phyloP scores from a whole-genome alignment of 169 alveolate genomes.

The Plasmodium falciparum region DNA sequence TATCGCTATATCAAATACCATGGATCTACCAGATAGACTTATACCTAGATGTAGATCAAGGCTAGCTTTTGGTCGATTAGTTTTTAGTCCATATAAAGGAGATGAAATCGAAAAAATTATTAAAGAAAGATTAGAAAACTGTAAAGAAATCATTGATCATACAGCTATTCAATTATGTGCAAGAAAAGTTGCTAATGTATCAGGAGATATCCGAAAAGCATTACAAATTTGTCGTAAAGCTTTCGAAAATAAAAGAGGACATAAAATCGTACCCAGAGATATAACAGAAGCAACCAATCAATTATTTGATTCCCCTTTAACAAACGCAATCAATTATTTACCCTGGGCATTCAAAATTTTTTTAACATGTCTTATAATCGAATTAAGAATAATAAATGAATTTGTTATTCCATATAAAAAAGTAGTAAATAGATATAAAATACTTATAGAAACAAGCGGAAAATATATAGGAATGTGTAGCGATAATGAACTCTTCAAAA shows the following conservation, averaged over 20 bases:
- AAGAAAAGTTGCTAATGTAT: constrained; percentile 86
- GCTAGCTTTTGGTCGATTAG: constrained; percentile 86
- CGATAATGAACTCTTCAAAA: constrained; percentile 76
- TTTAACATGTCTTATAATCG: constrained; percentile 80
- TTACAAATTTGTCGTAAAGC: constrained; percentile 86
- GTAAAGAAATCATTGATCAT: constrained; percentile 56
- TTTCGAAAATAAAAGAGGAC: constrained; percentile 77
- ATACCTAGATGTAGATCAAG: constrained; percentile 86
- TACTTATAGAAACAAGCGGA: constrained; percentile 80
- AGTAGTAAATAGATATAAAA: constrained; percentile 79
- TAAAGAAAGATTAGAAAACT: constrained; percentile 67
- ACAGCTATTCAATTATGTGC: constrained; percentile 89
- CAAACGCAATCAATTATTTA: constrained; percentile 77
- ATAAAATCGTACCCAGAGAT: constrained; percentile 79
- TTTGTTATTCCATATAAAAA: constrained; percentile 81
- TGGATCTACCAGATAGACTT: constrained; percentile 89
- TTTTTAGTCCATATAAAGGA: constrained; percentile 87
- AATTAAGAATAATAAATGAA: constrained; percentile 77
- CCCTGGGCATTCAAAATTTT: constrained; percentile 81
- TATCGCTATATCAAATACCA: constrained; percentile 89
- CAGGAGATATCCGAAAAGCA: constrained; percentile 89
- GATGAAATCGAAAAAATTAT: constrained; percentile 86
- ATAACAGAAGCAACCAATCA: constrained; percentile 83
- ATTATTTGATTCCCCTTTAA: constrained; percentile 82
- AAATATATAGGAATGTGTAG: constrained; percentile 76